Conservation (phyloP, 345 rosid species). For the Bruguiera sexangula region DNA sequence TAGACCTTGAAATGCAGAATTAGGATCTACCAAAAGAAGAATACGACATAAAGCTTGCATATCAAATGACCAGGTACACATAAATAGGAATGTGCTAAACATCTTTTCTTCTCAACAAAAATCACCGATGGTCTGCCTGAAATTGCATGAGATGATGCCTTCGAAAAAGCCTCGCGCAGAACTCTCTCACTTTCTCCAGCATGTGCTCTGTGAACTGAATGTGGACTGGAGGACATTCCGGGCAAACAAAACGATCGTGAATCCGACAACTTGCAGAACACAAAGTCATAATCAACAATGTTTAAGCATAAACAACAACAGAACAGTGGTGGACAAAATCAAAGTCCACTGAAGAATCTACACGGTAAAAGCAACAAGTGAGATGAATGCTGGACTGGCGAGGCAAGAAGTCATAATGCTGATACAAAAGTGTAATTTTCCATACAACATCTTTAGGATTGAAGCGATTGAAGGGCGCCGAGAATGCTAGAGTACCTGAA, state of each 20-base stretch:
- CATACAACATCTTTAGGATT: slow-evolving; percentile 9
- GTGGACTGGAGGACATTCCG: slow-evolving; percentile 46
- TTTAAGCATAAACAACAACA: neutral
- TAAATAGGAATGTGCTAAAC: neutral
- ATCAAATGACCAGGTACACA: neutral
- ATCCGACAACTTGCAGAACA: neutral
- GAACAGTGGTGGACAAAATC: neutral
- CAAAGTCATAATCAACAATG: neutral
- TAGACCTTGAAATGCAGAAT: slow-evolving; percentile 42
- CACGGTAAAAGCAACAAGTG: no score
- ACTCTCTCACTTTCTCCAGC: slow-evolving; percentile 88
- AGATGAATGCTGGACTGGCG: neutral
- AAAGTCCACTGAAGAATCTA: no score
- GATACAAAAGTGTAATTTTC: slow-evolving; percentile 7
- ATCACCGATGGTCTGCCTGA: slow-evolving; percentile 71
- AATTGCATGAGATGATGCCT: slow-evolving; percentile 60
- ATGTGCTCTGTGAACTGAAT: slow-evolving; percentile 69
- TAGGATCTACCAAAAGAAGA: no score
- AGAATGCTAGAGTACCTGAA: no score
- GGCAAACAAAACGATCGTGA: slow-evolving; percentile 15
- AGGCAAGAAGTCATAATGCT: neutral
- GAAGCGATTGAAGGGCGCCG: no score
- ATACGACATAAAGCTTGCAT: neutral
- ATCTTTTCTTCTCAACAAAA: slow-evolving; percentile 36
- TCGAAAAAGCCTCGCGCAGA: slow-evolving; percentile 71